Base-by-base conservation (phyloP, 2,329 filamentous ascomycete species). In the Teratosphaeria nubilosa region DNA sequence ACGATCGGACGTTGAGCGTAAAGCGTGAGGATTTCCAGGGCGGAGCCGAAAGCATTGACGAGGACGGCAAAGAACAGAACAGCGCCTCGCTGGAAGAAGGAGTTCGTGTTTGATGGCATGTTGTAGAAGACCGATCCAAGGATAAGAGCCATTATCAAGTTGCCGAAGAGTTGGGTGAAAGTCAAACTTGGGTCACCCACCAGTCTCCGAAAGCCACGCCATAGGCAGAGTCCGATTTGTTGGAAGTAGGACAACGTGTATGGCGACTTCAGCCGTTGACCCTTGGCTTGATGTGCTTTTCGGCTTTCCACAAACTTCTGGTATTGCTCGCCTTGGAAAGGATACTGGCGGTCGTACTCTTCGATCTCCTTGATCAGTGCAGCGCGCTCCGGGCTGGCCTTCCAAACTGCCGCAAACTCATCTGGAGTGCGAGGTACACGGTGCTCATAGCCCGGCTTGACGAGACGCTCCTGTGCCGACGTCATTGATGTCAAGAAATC, bases 1-100 rank as follows among this genome's bases (percentile, higher is more conserved):
- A 96, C 90, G 66, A 96, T 95, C 1, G 88, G 87, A 41, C 91
- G 86, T 81, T 96, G 91, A 1, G 88, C 83, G 70, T 94, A 96
- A 4, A 96, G 80, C 0, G 88, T 91, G 34, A 94, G 74, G 69
- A 96, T 94, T 79, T 94, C 90, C 45, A 94, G 80, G 58, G 87
- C 87, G 70, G 84, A 87, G 61, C 86, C 81, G 68, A 95, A 94
- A 53, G 89, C 90, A 72, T 94, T 95, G 77, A 94, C 85, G 60
- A 96, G 78, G 68, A 91, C 85, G 64, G 89, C 88, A 69, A 95
- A 94, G 82, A 95, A 96, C 56, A 96, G 78, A 25, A 95, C 79
- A 51, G 88, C 86, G 63, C 87, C 88, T 61, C 90, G 84, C 66
- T 83, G 81, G 76, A 86, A 95, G 78, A 95, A 95, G 67, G 86